Evolutionary conservation across 225 moss, liverwort and hornwort genomes (phyloP).

Genomic region (Asterella californica): DNA sequence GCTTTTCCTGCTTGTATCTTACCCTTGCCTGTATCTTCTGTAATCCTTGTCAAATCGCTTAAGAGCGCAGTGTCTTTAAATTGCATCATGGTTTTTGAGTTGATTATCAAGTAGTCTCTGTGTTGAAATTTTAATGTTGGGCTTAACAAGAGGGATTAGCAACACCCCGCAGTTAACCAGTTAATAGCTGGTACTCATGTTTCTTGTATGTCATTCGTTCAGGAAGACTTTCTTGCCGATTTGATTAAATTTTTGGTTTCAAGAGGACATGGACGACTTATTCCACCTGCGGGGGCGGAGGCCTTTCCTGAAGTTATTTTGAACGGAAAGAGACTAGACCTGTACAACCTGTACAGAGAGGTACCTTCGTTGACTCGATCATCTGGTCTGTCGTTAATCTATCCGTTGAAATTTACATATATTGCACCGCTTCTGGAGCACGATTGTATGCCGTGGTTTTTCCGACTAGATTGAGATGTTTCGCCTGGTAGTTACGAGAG

Average conservation of each 20-base stretch:
- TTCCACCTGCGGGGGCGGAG: conserved; percentile 90
- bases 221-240: conserved; percentile 94
- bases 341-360: conserved; percentile 94
- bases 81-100: neutral
- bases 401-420: neutral
- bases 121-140: no score
- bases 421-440: no score
- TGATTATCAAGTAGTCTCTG: neutral
- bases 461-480: neutral
- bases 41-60: no score
- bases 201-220: conserved; percentile 2
- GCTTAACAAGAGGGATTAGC: no score
- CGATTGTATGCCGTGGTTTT: neutral
- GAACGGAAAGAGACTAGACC: conserved; percentile 94
- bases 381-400: neutral
- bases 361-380: conserved; percentile 33
- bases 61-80: no score
- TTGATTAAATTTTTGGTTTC: conserved; percentile 76
- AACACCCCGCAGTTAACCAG: neutral
- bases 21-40: neutral
- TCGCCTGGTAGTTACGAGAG: neutral
- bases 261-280: conserved; percentile 86
- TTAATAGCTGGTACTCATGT: neutral
- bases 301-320: conserved; percentile 92
- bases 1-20: neutral